phyloP scores from a whole-genome alignment of 116 monocot species.

The Trichopus zeylanicus region DNA sequence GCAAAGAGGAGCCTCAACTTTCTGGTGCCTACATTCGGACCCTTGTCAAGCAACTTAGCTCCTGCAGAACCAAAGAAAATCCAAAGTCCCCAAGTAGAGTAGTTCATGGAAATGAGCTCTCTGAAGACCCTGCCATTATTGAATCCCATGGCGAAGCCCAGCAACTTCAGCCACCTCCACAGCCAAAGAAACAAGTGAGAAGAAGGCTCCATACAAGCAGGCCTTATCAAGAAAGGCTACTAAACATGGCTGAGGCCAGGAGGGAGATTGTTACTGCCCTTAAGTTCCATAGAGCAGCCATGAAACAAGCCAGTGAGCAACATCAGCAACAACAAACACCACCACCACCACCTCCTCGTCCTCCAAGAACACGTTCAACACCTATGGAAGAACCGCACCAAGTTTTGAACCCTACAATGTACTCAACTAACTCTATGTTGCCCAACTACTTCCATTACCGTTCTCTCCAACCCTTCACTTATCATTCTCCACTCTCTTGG shows the following conservation, averaged over 20 bases:
- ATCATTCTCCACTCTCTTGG: constrained; percentile 16
- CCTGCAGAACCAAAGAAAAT: constrained; percentile 47
- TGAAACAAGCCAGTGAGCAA: constrained; percentile 59
- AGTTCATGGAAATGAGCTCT: constrained; percentile 5
- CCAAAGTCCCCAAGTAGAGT: constrained; percentile 3
- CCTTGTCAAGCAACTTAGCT: constrained; percentile 82
- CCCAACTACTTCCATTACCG: constrained; percentile 11
- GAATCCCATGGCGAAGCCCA: constrained; percentile 2
- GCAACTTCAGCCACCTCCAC: constrained; percentile 8
- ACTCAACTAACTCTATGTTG: constrained; percentile 8
- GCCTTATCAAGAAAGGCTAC: constrained; percentile 63
- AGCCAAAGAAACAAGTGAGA: constrained; percentile 72
- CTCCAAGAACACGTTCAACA: constrained; percentile 6
- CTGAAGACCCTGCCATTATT: constrained; percentile 2
- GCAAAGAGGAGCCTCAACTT: constrained; percentile 51
- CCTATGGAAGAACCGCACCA: constrained; percentile 10
- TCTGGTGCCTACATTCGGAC: constrained; percentile 75
- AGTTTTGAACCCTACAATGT: too few relatives aligned
- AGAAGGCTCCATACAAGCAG: constrained; percentile 57
- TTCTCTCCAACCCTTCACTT: constrained; percentile 1
- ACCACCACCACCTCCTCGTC: constrained; percentile 7
- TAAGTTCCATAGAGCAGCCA: constrained; percentile 76
- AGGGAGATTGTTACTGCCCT: constrained; percentile 85
- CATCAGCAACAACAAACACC: constrained; percentile 26
- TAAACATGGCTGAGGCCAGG: constrained; percentile 87